phyloP scores from a whole-genome alignment of 345 rosid species.

The Melaleuca alternifolia region DNA sequence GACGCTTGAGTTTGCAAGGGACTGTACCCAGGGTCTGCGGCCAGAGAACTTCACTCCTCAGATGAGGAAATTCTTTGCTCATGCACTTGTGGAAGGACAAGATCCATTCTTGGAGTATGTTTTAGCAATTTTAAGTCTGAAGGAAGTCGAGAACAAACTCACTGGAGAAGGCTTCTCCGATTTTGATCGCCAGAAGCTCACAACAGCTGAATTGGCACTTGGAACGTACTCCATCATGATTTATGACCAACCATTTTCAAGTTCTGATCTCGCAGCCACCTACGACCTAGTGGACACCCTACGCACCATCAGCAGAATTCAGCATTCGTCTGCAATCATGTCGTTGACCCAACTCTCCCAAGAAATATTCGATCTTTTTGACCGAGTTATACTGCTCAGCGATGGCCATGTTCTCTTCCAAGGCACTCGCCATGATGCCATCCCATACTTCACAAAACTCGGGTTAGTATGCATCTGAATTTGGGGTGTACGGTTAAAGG shows the following conservation, averaged over 20 bases:
- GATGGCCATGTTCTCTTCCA: conserved; percentile 15
- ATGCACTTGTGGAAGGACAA: conserved; percentile 27
- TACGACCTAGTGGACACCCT: conserved; percentile 15
- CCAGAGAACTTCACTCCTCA: conserved; percentile 26
- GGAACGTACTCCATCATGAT: conserved; percentile 19
- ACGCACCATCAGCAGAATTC: conserved; percentile 22
- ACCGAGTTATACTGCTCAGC: conserved; percentile 13
- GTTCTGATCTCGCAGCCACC: conserved; percentile 14
- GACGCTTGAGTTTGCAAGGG: conserved; percentile 31
- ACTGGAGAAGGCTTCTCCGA: conserved; percentile 17
- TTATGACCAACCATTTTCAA: conserved; percentile 20
- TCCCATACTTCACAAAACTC: conserved; percentile 15
- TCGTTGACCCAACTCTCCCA: conserved; percentile 12
- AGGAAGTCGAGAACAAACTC: conserved; percentile 13
- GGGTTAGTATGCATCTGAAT: conserved; percentile 4
- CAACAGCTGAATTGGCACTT: conserved; percentile 20
- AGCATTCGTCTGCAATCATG: conserved; percentile 21
- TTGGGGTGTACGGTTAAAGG: background rate
- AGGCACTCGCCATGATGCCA: conserved; percentile 21
- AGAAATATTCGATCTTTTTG: conserved; percentile 15
- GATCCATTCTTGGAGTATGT: conserved; percentile 24
- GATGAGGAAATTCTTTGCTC: conserved; percentile 28
- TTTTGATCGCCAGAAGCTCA: conserved; percentile 17
- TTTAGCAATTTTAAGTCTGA: conserved; percentile 15
- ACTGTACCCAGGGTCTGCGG: conserved; percentile 20